Percentiles rank a stretch among this genome's conserved stretches.
phyloP scores from a whole-genome alignment of 2,329 filamentous ascomycete genomes.

The Exophiala sp. region DNA sequence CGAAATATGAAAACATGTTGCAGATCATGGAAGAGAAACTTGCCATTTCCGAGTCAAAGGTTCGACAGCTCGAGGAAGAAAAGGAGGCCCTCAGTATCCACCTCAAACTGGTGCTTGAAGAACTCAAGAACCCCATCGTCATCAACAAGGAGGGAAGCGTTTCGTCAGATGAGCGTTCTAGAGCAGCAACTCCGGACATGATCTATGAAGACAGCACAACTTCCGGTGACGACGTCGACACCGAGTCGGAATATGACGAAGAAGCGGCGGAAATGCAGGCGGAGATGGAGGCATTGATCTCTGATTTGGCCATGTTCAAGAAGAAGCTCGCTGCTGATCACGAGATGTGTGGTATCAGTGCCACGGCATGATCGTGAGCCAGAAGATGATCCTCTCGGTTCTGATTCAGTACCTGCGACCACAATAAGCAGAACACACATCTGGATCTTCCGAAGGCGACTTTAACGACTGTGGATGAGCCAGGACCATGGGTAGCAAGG shows the following conservation, averaged over 20 bases:
- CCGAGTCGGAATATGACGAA: slow-evolving; percentile 54
- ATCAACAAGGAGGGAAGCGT: slow-evolving; percentile 32
- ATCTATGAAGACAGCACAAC: slow-evolving; percentile 36
- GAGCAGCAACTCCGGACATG: slow-evolving; percentile 25
- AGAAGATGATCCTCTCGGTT: background rate
- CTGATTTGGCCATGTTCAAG: slow-evolving; percentile 72
- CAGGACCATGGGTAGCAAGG: slow-evolving; percentile 9
- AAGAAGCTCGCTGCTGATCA: slow-evolving; percentile 77
- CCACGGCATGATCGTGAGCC: slow-evolving; percentile 10
- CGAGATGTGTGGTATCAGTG: slow-evolving; percentile 25
- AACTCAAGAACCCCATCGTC: slow-evolving; percentile 86
- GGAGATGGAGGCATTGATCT: slow-evolving; percentile 77
- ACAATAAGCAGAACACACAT: background rate
- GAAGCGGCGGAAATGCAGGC: slow-evolving; percentile 64
- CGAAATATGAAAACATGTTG: slow-evolving; percentile 82
- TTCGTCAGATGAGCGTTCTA: slow-evolving; percentile 14
- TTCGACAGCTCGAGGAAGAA: slow-evolving; percentile 79
- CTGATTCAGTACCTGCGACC: background rate
- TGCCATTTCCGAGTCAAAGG: slow-evolving; percentile 88
- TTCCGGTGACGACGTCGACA: slow-evolving; percentile 33
- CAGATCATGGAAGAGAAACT: slow-evolving; percentile 91
- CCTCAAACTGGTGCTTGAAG: slow-evolving; percentile 75
- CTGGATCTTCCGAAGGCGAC: background rate
- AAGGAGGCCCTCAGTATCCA: slow-evolving; percentile 86
- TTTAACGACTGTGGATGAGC: slow-evolving; percentile 2